A percentile compares a stretch with the other conserved stretches of the same genome.
Conservation (phyloP, 179 eudicot genomes). For the Pouteria campechiana region DNA sequence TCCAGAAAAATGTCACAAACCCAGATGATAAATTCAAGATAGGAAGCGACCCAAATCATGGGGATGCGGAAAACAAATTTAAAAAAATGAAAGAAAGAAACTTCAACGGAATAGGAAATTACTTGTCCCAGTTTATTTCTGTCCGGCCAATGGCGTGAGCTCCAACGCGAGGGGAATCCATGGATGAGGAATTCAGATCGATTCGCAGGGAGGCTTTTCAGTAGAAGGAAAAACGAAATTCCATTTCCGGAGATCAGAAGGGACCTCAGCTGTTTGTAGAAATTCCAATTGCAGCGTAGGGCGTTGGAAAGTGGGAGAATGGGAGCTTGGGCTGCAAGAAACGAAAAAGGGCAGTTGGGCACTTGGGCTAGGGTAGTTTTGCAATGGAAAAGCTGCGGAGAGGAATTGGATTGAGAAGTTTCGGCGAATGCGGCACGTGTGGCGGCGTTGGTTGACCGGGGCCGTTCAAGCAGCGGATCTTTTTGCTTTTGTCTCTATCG, state of each 20-base stretch:
- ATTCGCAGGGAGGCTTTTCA: no score
- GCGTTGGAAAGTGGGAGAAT: no score
- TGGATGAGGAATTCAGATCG: conserved; percentile 10
- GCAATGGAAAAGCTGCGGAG: no score
- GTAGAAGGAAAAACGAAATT: neutral
- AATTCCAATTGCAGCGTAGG: no score
- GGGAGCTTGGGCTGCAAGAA: no score
- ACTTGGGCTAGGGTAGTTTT: no score
- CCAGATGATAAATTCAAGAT: neutral
- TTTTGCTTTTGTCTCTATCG: no score
- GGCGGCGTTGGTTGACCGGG: no score
- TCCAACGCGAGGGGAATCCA: conserved; percentile 46
- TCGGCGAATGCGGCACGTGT: no score
- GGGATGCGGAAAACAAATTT: neutral
- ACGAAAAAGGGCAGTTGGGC: no score
- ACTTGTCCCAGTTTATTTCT: conserved; percentile 98
- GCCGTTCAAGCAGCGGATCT: no score
- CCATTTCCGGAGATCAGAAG: neutral
- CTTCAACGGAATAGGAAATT: conserved; percentile 2
- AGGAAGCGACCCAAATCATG: neutral
- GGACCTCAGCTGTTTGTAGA: conserved; percentile 4
- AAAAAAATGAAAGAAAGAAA: neutral
- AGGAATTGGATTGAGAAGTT: no score
- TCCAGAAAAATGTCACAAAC: neutral
- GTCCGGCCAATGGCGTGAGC: conserved; percentile 51